Conservation (phyloP, 495 filamentous ascomycete species). For the Aspergillus egyptiacus region DNA sequence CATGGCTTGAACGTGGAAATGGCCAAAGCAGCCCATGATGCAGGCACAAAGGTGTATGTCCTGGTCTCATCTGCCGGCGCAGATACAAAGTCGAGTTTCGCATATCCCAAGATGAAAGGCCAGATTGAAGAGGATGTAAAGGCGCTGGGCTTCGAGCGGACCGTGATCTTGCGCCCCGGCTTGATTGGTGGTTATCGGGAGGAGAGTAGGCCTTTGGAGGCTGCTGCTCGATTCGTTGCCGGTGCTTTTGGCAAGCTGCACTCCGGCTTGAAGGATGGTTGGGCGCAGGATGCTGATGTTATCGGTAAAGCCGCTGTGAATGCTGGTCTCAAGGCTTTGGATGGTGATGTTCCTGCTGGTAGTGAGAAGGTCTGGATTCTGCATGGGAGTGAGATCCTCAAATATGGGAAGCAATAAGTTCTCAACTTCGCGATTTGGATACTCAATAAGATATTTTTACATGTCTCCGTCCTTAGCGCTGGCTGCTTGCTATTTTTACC, state of each 20-base stretch:
- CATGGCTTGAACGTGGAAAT: constrained; percentile 67
- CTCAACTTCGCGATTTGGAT: neutral
- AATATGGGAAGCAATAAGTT: constrained; percentile 17
- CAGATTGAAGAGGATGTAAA: constrained; percentile 74
- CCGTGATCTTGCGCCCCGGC: constrained; percentile 69
- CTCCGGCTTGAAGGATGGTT: constrained; percentile 51
- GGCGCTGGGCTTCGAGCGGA: constrained; percentile 63
- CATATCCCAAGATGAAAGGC: constrained; percentile 70
- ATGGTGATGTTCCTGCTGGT: constrained; percentile 40
- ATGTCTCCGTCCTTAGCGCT: neutral
- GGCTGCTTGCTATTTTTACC: neutral
- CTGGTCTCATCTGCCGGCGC: constrained; percentile 57
- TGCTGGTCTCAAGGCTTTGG: constrained; percentile 41
- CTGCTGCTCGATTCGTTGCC: constrained; percentile 43
- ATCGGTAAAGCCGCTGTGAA: constrained; percentile 69
- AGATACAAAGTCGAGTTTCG: constrained; percentile 38
- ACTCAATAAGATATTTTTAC: neutral
- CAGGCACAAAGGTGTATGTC: constrained; percentile 60
- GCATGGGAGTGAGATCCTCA: constrained; percentile 33
- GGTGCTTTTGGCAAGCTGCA: constrained; percentile 48
- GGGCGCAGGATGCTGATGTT: constrained; percentile 69
- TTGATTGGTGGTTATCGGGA: constrained; percentile 66
- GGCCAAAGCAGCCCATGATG: constrained; percentile 57
- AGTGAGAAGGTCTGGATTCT: constrained; percentile 42
- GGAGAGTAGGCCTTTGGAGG: constrained; percentile 47